Evolutionary conservation across 2,329 filamentous ascomycete species (phyloP), one percentile per base, ranked within the genome.

Genomic region (Macrophomina tecta): DNA sequence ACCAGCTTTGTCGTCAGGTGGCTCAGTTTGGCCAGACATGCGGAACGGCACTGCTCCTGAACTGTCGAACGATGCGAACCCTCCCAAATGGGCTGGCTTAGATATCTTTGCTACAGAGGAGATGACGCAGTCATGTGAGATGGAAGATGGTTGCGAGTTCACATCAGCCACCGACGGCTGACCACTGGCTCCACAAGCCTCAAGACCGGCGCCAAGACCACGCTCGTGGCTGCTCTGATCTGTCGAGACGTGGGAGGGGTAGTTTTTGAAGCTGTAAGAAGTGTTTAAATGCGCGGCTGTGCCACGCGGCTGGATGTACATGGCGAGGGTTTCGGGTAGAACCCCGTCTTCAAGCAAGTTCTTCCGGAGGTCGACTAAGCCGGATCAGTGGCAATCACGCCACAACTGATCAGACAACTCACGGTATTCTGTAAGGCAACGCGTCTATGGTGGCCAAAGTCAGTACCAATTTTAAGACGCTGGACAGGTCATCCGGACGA

Each of bases 361-460:
- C 53, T 58, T 58, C 36, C 53, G 53, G 9, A 58, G 53, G 3
- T n/a, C 30, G 36, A 42, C 53, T 58, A 28, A 9, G 36, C n/a
- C 53, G 38, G 14, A 18, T 42, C 42, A 58, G 42, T 40, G 30
- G 23, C 32, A 16, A 12, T 40, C 38, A 30, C 9, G 9, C 3
- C 53, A 6, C 11, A 12, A 7, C 6, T 9, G 16, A 11, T 2
- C 18, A 11, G 36, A 8, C 18, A 5, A 5, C 53, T 4, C 42
- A 58, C 53, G 18, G 36, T 58, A 58, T 6, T 58, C 53, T 1
- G n/a, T 30, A 1, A 58, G 9, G 28, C 5, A 28, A 23, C 53
- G 53, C 8, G 7, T 58, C 53, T 58, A 40, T 28, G 36, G 36
- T 23, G 23, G 23, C 23, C 23, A 23, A 23, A 23, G 23, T 23